These are phyloP conservation scores for Starmerella bombi DNA, from an alignment of 805 yeast genomes.

Conservation along the genomic window DNA sequence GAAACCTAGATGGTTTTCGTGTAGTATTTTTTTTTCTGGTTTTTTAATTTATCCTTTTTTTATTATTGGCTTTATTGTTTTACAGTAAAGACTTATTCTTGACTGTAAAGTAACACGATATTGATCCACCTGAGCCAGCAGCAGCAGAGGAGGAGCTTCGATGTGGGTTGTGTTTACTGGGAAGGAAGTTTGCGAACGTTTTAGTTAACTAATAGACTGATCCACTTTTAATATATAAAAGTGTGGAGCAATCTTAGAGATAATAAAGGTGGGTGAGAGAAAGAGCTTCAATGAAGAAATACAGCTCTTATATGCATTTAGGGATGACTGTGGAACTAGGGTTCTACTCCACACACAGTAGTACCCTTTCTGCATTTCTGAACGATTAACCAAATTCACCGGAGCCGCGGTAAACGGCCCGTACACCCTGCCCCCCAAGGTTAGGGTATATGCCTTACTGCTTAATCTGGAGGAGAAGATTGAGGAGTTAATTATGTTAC, in stretches of 20 bases:
- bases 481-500: too few species aligned
- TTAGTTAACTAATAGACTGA: conserved; percentile 14
- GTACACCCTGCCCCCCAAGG: too few species aligned
- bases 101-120: conserved; percentile 25
- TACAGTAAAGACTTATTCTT: conserved; percentile 32
- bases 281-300: too few species aligned
- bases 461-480: too few species aligned
- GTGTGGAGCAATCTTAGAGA: not conserved
- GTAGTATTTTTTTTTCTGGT: conserved; percentile 2
- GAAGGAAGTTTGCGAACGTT: conserved; percentile 33
- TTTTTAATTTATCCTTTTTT: conserved; percentile 19
- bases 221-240: not conserved
- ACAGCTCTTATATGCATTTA: too few species aligned
- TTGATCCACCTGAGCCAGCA: conserved; percentile 30
- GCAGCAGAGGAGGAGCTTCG: conserved; percentile 30
- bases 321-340: too few species aligned
- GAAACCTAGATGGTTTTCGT: too few species aligned
- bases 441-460: too few species aligned
- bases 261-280: conserved; percentile 2
- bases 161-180: conserved; percentile 34
- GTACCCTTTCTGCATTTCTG: too few species aligned
- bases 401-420: too few species aligned
- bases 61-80: conserved; percentile 21
- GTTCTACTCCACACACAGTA: too few species aligned
- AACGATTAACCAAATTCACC: too few species aligned